Evolutionary conservation across 805 yeast species (phyloP), one percentile per base, ranked within the genome.

Genomic region (Hanseniaspora thailandica): DNA sequence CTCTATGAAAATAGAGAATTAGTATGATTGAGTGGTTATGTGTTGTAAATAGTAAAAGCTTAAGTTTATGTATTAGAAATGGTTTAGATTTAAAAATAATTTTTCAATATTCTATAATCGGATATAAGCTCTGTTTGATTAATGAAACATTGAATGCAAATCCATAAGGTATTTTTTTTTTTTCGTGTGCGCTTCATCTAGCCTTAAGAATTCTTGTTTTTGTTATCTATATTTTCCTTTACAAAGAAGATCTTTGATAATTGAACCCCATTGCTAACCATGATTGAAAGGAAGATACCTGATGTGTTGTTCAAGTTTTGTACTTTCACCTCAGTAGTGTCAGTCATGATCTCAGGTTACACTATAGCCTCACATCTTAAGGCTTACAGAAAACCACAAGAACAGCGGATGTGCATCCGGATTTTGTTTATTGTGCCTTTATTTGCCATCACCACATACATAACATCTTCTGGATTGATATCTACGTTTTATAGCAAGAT

Each of bases 361-460:
- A 73, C 81, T 2, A 78, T 83, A 1, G 62, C 61, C 26, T 59
- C 71, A 55, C 94, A 85, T 43, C 66, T 81, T 20, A 63, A 64
- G 41, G 88, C 89, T 68, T 93, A 93, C 67, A 69, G 97, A 45
- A 86, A 84, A 60, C 97, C 97, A 0, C 74, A 77, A 60, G 93
- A 86, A 59, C 98, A 93, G 65, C 71, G 97, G 47, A 71, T 87
- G 33, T 80, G 86, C 61, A 81, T 89, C 3, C 72, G 98, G 28
- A 90, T 93, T 35, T 83, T 82, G 57, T 57, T 87, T 44, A 78
- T 90, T 58, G 83, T 89, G 1, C 97, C 97, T 0, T 62, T 89
- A 22, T 89, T 83, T 67, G 82, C 94, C 5, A 56, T 82, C 0
- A 74, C 87, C 10, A 84, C 95, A 62, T 84, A 47, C 26, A 31